These are phyloP conservation scores for Pleurotus platypus DNA, from an alignment of 768 basidiomycete genomes.

Conservation along the genomic window DNA sequence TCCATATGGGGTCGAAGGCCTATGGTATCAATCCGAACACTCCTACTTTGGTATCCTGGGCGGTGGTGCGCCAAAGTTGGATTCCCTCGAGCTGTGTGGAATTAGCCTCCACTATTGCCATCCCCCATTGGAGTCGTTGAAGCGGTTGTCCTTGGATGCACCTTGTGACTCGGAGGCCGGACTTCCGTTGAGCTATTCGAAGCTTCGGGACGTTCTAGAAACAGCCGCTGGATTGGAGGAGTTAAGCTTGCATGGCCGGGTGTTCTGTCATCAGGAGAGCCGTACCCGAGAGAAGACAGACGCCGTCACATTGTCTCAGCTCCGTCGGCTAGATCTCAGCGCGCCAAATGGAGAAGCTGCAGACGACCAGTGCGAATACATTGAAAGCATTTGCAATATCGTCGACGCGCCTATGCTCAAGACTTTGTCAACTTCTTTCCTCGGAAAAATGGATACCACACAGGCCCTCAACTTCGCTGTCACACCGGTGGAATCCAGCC, in stretches of 20 bases:
- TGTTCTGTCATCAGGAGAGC: slow-evolving; percentile 4
- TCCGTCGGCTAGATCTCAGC: background rate
- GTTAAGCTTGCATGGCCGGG: background rate
- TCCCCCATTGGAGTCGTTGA: slow-evolving; percentile 3
- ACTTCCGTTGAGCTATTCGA: slow-evolving; percentile 6
- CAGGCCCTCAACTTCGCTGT: background rate
- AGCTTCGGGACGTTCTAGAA: slow-evolving; percentile 1
- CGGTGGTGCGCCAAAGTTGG: background rate
- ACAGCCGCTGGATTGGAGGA: background rate
- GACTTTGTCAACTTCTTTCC: background rate
- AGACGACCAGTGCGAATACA: slow-evolving; percentile 3
- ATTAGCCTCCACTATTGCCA: slow-evolving; percentile 5
- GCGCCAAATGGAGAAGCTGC: slow-evolving; percentile 3
- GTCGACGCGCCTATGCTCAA: background rate
- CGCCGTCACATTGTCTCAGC: background rate
- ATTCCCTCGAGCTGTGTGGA: slow-evolving; percentile 1
- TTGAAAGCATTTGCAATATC: background rate
- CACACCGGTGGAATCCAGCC: background rate
- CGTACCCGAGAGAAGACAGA: slow-evolving; percentile 1
- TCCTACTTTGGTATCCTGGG: slow-evolving; percentile 3
- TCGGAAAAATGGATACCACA: background rate
- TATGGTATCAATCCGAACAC: slow-evolving; percentile 5
- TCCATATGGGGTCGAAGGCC: background rate
- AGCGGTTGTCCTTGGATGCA: background rate
- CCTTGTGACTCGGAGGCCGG: slow-evolving; percentile 4